Evolutionary conservation across 2,329 filamentous ascomycete genomes (phyloP), one percentile per base, ranked within the genome.

Genomic region (Paecilomyces sp.): DNA sequence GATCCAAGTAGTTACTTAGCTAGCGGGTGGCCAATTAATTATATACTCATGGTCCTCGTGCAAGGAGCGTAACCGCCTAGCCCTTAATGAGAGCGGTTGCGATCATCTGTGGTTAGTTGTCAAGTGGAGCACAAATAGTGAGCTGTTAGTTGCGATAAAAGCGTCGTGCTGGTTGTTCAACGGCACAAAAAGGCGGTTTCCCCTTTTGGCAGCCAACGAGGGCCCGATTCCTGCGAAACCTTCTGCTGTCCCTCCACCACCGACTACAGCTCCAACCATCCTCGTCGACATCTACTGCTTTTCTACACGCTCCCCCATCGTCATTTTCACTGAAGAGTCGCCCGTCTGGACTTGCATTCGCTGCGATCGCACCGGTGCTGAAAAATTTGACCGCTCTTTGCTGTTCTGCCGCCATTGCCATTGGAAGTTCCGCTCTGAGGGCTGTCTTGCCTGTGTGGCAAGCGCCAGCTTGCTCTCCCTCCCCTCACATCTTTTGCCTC

Each of bases 141-240:
- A 53, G 11, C 51, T 53, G 51, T 53, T 53, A 30, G 13, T 30
- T 11, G 15, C 12, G 8, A 22, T 13, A 28, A 30, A 22, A 25
- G 51, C 51, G 22, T 18, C 12, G 22, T 22, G 22, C 22, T 22
- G 22, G 22, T 22, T 22, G 22, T 22, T 22, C 22, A 22, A 22
- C 22, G 22, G 22, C 22, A 22, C 22, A 22, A 22, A 22, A 22
- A 22, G 22, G 22, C 22, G 22, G 22, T 60, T 63, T 60, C 64
- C 62, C 58, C 31, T 63, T 65, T 62, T 33, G 64, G 64, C 55
- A 62, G 57, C 58, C 47, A 54, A 33, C 36, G 28, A 58, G 33
- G 25, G 28, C 53, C 55, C 56, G 56, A 30, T 33, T 28, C 22
- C 9, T 53, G 22, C 51, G 51, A 53, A 53, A 28, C 51, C 51